Evolutionary conservation across 257 asterid species (phyloP).

Genomic region (Lantana camara): DNA sequence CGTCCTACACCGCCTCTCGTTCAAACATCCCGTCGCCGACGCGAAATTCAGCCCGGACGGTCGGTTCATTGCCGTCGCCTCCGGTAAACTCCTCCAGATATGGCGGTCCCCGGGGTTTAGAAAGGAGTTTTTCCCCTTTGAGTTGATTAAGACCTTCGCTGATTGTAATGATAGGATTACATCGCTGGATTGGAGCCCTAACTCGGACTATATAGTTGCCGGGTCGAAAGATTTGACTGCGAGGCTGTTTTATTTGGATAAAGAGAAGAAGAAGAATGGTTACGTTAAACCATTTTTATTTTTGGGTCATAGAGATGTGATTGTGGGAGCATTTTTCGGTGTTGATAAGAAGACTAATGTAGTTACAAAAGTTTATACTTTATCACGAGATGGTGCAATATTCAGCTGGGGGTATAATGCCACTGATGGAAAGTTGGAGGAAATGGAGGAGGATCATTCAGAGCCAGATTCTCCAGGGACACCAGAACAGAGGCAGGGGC

Average conservation of each 20-base stretch:
- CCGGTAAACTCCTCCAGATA: slow-evolving; percentile 86
- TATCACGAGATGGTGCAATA: slow-evolving; percentile 90
- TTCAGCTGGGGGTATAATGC: slow-evolving; percentile 63
- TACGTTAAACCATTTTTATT: slow-evolving; percentile 69
- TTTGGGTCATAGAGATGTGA: slow-evolving; percentile 80
- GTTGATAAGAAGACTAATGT: slow-evolving; percentile 61
- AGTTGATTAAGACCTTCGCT: slow-evolving; percentile 70
- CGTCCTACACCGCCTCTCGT: slow-evolving; percentile 76
- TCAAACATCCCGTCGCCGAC: slow-evolving; percentile 68
- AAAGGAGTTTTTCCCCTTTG: slow-evolving; percentile 90
- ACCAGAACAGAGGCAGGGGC: slow-evolving; percentile 55
- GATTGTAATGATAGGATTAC: slow-evolving; percentile 77
- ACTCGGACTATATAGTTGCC: slow-evolving; percentile 63
- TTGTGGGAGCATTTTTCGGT: slow-evolving; percentile 82
- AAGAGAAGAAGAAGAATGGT: slow-evolving; percentile 31
- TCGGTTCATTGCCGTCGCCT: slow-evolving; percentile 72
- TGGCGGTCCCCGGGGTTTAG: slow-evolving; percentile 94
- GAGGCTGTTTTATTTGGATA: slow-evolving; percentile 69
- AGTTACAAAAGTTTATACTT: slow-evolving; percentile 56
- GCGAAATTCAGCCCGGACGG: slow-evolving; percentile 89
- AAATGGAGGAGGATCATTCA: slow-evolving; percentile 41
- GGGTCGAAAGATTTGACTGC: slow-evolving; percentile 88
- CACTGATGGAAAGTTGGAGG: slow-evolving; percentile 35
- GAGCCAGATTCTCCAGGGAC: slow-evolving; percentile 89
- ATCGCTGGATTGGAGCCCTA: slow-evolving; percentile 83